Percentiles rank a stretch among this genome's conserved stretches.
Evolutionary conservation across 768 basidiomycete species (phyloP).

Genomic region (Amanita jacksonii): DNA sequence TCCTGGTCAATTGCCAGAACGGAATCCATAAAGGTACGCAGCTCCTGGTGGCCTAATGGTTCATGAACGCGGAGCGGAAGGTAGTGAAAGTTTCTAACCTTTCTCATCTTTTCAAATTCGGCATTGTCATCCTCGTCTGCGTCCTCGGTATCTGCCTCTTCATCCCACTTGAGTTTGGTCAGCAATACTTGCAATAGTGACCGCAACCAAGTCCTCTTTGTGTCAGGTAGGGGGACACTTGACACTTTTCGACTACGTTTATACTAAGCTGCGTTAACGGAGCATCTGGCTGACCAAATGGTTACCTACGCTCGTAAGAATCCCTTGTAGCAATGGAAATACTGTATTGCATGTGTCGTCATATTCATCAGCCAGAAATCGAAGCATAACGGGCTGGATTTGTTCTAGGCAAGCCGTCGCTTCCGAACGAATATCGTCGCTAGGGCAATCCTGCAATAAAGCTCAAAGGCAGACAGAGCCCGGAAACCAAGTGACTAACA

Average conservation of each 20-base stretch:
- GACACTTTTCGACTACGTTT: constrained; percentile 63
- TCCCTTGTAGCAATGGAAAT: constrained; percentile 66
- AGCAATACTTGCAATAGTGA: constrained; percentile 73
- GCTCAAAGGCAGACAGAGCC: not conserved
- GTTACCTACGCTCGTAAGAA: constrained; percentile 62
- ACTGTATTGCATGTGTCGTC: constrained; percentile 85
- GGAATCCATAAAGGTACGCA: constrained; percentile 81
- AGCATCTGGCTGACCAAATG: no score
- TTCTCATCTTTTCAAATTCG: constrained; percentile 79
- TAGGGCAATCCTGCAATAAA: constrained; percentile 42
- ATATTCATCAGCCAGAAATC: constrained; percentile 83
- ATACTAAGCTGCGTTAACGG: constrained; percentile 41
- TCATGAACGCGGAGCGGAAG: constrained; percentile 8
- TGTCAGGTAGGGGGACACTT: constrained; percentile 49
- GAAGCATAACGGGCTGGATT: constrained; percentile 72
- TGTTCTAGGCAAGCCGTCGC: constrained; percentile 55
- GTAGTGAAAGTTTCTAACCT: constrained; percentile 35
- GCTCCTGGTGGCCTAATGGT: constrained; percentile 43
- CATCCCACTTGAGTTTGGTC: constrained; percentile 87
- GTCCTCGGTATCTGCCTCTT: constrained; percentile 68
- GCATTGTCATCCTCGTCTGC: constrained; percentile 82
- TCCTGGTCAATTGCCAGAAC: constrained; percentile 78
- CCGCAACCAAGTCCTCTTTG: constrained; percentile 66
- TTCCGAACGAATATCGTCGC: constrained; percentile 52
- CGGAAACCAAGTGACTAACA: constrained; percentile 34